Evolutionary conservation across 2,329 filamentous ascomycete species (phyloP), one percentile per base, ranked within the genome.

Genomic region (Cladophialophora carrionii): DNA sequence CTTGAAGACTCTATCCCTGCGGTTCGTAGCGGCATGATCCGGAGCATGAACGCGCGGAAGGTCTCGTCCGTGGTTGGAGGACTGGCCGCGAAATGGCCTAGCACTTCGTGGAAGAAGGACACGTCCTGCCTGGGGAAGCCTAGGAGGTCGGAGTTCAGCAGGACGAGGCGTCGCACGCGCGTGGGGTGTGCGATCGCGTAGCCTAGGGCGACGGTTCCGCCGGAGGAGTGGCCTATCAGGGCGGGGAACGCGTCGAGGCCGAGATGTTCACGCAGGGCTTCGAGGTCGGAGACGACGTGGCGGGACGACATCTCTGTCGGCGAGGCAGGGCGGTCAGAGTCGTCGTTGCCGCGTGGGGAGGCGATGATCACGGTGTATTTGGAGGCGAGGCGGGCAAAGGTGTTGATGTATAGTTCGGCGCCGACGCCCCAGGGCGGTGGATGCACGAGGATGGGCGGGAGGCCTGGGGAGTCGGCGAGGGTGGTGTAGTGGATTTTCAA

Each of bases 271-370:
- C 73, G 72, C 10, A 74, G 70, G 4, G 67, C 61, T 37, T 75
- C 73, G 8, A 75, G 66, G 51, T 74, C 73, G 3, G 54, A 61
- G 8, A 65, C 68, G 70, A 71, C 69, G 60, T 71, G 59, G 32
- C 66, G 55, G 9, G 55, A 66, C 51, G 66, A 66, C 73, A 75
- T 74, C 22, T 62, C 10, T 4, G 49, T n/a, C 4, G 37, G 14
- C 37, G 63, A 31, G 8, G 14, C 5, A 1, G 72, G 69, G 7
- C 62, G 55, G 0, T 66, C 65, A 7, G 71, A 73, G 1, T 63
- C 57, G n/a, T 57, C 66, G 49, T 73, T 73, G 5, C 73, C 73
- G 9, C 73, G 73, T 0, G 72, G 72, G 46, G 72, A 70, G 52
- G 71, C 71, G 64, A 71, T 73, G 43, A 75, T 57, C 3, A 74